phyloP scores from a whole-genome alignment of 768 basidiomycete species.

The Sistotremastrum suecicum region DNA sequence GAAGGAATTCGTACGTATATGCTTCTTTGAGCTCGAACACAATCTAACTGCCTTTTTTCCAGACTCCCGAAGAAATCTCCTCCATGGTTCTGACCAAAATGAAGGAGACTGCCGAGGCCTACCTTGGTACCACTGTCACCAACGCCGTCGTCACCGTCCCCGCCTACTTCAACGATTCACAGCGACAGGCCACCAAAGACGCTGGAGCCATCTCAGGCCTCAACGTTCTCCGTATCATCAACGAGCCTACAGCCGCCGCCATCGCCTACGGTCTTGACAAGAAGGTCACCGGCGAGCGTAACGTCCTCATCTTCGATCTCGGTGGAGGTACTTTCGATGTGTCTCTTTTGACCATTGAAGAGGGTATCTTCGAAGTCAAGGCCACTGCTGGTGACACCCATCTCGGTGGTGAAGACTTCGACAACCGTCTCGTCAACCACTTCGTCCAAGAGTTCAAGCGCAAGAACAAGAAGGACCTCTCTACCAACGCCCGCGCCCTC shows the following conservation, averaged over 20 bases:
- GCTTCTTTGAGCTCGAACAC: not conserved
- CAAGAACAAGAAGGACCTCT: constrained; percentile 95
- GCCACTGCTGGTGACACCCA: constrained; percentile 98
- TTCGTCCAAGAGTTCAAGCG: constrained; percentile 95
- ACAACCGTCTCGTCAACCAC: constrained; percentile 95
- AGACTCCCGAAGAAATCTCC: constrained; percentile 94
- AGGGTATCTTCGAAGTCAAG: constrained; percentile 97
- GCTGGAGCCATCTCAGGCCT: constrained; percentile 89
- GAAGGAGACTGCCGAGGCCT: constrained; percentile 97
- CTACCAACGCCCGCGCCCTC: constrained; percentile 85
- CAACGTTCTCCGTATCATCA: constrained; percentile 96
- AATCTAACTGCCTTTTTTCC: constrained; percentile 18
- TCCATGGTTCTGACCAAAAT: constrained; percentile 97
- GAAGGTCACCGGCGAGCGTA: constrained; percentile 79
- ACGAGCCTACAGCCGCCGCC: constrained; percentile 96
- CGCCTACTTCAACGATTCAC: constrained; percentile 98
- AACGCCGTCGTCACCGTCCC: constrained; percentile 96
- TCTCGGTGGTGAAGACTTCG: constrained; percentile 96
- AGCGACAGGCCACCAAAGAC: constrained; percentile 97
- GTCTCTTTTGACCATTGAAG: constrained; percentile 89
- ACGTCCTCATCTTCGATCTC: constrained; percentile 96
- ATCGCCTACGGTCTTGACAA: constrained; percentile 98
- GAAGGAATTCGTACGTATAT: constrained; percentile 72
- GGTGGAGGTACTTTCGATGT: constrained; percentile 99
- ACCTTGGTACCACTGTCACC: constrained; percentile 69